Base-by-base conservation (phyloP, 345 rosid species). In the Brassica rapa region DNA sequence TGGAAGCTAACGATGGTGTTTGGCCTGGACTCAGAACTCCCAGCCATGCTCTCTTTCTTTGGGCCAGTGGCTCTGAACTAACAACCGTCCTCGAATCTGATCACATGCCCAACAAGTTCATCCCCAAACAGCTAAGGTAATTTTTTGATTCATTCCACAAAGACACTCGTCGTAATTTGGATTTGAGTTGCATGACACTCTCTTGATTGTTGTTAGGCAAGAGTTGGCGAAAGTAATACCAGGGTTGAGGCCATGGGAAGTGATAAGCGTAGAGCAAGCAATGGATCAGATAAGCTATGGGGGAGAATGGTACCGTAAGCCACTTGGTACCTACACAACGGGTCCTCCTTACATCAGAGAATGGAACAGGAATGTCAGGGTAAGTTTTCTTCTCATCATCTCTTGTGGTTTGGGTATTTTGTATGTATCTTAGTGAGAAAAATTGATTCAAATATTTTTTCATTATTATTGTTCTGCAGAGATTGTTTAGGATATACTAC, bases 191-290 rank as follows among this genome's bases (percentile, higher is more conserved):
- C 49, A 46, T 73, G 46, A 39, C 41, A 27, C 19, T 11, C 15
- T 77, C 59, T 81, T 80, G 11, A 21, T 67, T 79, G 66, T 75
- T 41, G 66, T 75, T 41, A 92, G 97, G 85, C 77, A 68, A 60
- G 84, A 83, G 64, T 72, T 92, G 86, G 86, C 85, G 3, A 86
- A 92, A 79, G 74, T 84, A 73, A 88, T 92, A 74, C 98, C 98
- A 29, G 96, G 91, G 39, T 80, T 94, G 81, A 87, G 98, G 83
- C 98, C 97, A n/a, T 92, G 98, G 98, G 98, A 94, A 84, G 93
- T 94, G 80, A 81, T 92, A 70, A 92, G 94, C 62, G 61, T 90
- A 60, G 98, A 92, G 86, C 97, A 94, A 85, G 98, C 98, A 35
- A 94, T 94, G 96, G 94, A 92, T 83, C 86, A 90, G 77, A 86